phyloP scores from a whole-genome alignment of 352 stramenopile species.

The Globisporangium orthogonon region DNA sequence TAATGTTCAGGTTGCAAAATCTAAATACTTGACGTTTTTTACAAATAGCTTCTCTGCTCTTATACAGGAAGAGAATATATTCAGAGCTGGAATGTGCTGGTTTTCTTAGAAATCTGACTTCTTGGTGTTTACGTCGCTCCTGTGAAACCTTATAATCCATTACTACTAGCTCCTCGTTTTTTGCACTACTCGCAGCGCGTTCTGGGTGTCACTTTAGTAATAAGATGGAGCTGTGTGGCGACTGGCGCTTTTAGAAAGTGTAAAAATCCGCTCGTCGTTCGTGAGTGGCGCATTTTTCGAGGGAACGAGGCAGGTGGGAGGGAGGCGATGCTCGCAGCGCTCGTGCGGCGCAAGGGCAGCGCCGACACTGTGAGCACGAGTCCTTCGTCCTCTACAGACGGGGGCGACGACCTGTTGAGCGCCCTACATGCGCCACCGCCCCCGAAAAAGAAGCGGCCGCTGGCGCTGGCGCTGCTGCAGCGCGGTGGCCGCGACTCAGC shows the following conservation, averaged over 20 bases:
- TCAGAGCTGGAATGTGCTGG: too few species aligned
- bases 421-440: background rate
- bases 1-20: too few species aligned
- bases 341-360: constrained; percentile 14
- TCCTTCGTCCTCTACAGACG: constrained; percentile 11
- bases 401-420: constrained; percentile 10
- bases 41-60: too few species aligned
- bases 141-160: too few species aligned
- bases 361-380: constrained; percentile 16
- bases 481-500: constrained; percentile 2
- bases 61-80: too few species aligned
- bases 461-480: constrained; percentile 7
- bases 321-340: constrained; percentile 12
- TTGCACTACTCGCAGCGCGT: too few species aligned
- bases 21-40: too few species aligned
- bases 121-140: too few species aligned
- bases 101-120: background rate
- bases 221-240: too few species aligned
- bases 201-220: too few species aligned
- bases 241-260: too few species aligned
- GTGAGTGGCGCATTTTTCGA: background rate
- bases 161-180: too few species aligned
- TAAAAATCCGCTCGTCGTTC: background rate
- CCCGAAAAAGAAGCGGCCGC: constrained; percentile 9
- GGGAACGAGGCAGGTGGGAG: background rate